phyloP scores from a whole-genome alignment of 2,329 filamentous ascomycete genomes.

The Fusarium nanum region DNA sequence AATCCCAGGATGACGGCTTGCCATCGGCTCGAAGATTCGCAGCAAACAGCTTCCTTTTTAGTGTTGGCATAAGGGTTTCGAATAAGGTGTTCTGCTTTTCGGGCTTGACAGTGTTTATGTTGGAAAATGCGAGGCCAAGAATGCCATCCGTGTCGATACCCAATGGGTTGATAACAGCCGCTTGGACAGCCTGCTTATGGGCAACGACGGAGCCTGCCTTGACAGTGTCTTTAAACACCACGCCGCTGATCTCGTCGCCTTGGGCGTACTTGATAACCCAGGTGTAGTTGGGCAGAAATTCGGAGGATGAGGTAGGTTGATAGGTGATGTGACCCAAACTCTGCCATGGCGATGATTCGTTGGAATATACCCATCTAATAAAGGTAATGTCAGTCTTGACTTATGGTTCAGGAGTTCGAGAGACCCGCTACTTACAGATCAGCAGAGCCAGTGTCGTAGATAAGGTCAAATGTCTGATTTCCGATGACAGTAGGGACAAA shows the following conservation, averaged over 20 bases:
- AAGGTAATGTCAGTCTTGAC: background rate
- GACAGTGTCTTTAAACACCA: background rate
- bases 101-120: background rate
- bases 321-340: background rate
- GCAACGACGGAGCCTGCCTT: background rate
- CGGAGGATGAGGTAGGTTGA: background rate
- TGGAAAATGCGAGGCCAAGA: background rate
- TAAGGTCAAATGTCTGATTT: background rate
- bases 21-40: background rate
- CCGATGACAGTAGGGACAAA: background rate
- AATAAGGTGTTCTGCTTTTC: background rate
- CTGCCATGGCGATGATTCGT: background rate
- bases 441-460: background rate
- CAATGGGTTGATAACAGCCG: background rate
- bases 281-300: background rate
- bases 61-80: background rate
- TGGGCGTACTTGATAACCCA: background rate
- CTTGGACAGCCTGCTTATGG: background rate
- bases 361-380: background rate
- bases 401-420: fast-evolving
- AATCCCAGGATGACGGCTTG: background rate
- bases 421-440: background rate
- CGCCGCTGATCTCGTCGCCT: background rate
- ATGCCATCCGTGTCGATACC: fast-evolving
- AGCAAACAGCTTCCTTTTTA: background rate